Evolutionary conservation across 2,329 filamentous ascomycete genomes (phyloP), one percentile per base, ranked within the genome.

Genomic region (Alternaria brassicicola): DNA sequence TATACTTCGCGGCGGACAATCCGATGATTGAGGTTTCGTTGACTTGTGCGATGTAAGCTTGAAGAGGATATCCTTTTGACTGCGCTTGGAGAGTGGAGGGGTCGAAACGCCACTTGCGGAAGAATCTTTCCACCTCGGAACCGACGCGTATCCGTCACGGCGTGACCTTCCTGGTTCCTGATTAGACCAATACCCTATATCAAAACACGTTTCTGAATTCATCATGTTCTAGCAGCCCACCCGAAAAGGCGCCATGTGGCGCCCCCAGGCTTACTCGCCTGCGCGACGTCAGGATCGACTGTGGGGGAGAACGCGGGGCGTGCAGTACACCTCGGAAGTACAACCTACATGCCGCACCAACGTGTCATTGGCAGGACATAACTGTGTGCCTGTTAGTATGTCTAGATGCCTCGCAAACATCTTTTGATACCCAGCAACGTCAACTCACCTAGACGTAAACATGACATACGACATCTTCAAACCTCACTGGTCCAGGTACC

Each of bases 381-480:
- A 8, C 26, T 52, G 49, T 4, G 38, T 46, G 23, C 26, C 19
- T 30, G 38, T 21, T 19, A 15, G 21, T 17, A 26, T 31, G 4
- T 46, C 28, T 33, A 6, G 5, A 46, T 46, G 23, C 10, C 43
- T 31, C 9, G n/a, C 12, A 6, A 13, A 31, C 12, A 6, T 23
- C 9, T 13, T 10, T 15, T 46, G 13, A 7, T 19, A 13, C 17
- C 21, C 13, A 15, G 43, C 19, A 23, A 47, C 13, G 23, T 12
- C 17, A 17, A 42, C n/a, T 52, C 26, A 4, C 10, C 13, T 1
- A 17, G 21, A 21, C 26, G 17, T 9, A 28, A 42, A 56, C 31
- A 72, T 72, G 68, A 52, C 63, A 17, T 58, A 69, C 53, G 50
- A 67, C 47, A 68, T 72, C 43, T 61, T 71, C 59, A 68, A 66